Percentiles rank a stretch among this genome's conserved stretches.
These are phyloP conservation scores for Didymella pinodella DNA, from an alignment of 2,329 filamentous ascomycete species.

Conservation along the genomic window DNA sequence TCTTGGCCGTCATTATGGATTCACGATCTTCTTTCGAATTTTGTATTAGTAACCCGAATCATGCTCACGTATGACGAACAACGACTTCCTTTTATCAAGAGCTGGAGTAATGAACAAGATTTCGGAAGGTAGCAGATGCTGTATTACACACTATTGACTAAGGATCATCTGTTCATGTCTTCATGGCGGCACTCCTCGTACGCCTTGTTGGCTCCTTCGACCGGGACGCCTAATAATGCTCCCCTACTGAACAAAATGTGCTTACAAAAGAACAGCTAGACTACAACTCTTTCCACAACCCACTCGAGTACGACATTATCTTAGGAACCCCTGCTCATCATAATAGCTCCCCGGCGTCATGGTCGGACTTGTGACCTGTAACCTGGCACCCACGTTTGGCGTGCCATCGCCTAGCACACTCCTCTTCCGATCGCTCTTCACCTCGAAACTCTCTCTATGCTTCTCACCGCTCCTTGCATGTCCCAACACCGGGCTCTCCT, in stretches of 20 bases:
- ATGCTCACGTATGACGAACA: background rate
- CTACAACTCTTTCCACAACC: background rate
- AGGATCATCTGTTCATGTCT: conserved; percentile 11
- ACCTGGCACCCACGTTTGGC: conserved; percentile 34
- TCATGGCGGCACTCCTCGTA: background rate
- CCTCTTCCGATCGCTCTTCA: conserved; percentile 24
- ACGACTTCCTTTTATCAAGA: background rate
- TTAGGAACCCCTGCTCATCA: conserved; percentile 45
- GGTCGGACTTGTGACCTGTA: conserved; percentile 28
- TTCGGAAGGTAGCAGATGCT: conserved; percentile 5
- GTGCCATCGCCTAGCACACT: conserved; percentile 31
- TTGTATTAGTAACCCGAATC: background rate
- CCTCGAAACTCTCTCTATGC: background rate
- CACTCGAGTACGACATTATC: background rate
- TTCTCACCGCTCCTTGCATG: background rate
- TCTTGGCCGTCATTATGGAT: background rate
- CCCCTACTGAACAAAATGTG: background rate
- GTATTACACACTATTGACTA: conserved; percentile 21
- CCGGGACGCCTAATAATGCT: background rate
- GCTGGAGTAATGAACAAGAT: background rate
- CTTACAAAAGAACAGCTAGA: background rate
- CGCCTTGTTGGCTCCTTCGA: too few relatives aligned
- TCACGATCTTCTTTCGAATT: background rate
- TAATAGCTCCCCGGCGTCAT: conserved; percentile 46
- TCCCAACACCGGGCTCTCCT: background rate